phyloP scores from a whole-genome alignment of 2,329 filamentous ascomycete genomes.

The Teratosphaeria destructans region DNA sequence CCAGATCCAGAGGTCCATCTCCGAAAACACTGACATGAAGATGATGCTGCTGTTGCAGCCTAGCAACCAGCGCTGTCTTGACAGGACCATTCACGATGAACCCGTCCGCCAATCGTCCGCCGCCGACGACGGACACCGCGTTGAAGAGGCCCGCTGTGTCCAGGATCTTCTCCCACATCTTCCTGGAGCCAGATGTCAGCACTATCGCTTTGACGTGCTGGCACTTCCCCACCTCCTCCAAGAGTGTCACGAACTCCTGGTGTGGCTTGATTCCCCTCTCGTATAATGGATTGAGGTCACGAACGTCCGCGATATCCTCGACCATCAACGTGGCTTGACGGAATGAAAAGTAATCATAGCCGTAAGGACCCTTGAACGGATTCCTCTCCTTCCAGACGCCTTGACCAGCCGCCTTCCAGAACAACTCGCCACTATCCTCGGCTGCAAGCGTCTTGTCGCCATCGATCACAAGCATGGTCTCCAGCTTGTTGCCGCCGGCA shows the following conservation, averaged over 20 bases:
- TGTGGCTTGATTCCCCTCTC: constrained; percentile 36
- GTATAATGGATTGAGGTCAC: constrained; percentile 38
- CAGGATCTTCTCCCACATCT: constrained; percentile 48
- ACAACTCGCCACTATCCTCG: constrained; percentile 41
- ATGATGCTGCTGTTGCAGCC: constrained; percentile 26
- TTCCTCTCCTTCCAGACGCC: constrained; percentile 24
- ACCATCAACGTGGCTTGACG: constrained; percentile 44
- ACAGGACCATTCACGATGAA: constrained; percentile 42
- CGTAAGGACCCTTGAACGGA: constrained; percentile 14
- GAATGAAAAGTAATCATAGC: constrained; percentile 47
- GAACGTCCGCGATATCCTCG: constrained; percentile 33
- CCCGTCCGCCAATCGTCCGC: constrained; percentile 37
- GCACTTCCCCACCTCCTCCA: constrained; percentile 25
- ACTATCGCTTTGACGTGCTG: constrained; percentile 38
- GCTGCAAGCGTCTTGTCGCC: constrained; percentile 46
- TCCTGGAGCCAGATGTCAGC: constrained; percentile 44
- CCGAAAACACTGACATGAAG: constrained; percentile 47
- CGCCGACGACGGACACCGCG: constrained; percentile 43
- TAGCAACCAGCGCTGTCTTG: constrained; percentile 41
- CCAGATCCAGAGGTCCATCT: constrained; percentile 49
- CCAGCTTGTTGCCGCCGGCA: constrained; percentile 9
- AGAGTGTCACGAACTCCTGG: constrained; percentile 38
- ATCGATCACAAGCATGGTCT: constrained; percentile 47
- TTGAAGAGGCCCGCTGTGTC: constrained; percentile 31
- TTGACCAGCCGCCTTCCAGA: constrained; percentile 34